Percentiles rank a stretch among this genome's conserved stretches.
Evolutionary conservation across 2,329 filamentous ascomycete genomes (phyloP).

Genomic region (Pyrenochaeta sp.): DNA sequence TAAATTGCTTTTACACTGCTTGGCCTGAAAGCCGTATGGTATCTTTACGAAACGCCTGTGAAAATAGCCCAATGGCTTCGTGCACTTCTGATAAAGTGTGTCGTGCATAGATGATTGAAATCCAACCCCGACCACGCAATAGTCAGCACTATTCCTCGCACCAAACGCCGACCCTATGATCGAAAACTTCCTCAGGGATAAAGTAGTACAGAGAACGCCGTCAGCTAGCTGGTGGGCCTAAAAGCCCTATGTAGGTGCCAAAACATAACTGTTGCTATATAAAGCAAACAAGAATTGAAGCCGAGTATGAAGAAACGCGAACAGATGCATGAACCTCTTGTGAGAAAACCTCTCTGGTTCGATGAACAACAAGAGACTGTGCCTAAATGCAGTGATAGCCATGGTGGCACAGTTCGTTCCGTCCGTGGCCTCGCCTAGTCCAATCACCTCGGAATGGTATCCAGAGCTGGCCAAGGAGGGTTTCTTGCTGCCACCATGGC

Average conservation of each 20-base stretch:
- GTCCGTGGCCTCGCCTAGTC: not conserved
- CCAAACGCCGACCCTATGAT: constrained; percentile 32
- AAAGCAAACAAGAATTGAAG: constrained; percentile 25
- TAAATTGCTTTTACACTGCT: constrained; percentile 29
- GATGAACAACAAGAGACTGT: not conserved
- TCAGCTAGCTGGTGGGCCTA: constrained; percentile 32
- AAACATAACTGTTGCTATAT: constrained; percentile 45
- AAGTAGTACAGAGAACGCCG: constrained; percentile 36
- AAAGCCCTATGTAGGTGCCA: constrained; percentile 39
- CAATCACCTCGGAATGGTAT: not conserved
- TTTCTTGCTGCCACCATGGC: not conserved
- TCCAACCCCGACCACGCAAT: constrained; percentile 17
- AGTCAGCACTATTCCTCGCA: constrained; percentile 17
- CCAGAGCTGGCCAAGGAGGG: not conserved
- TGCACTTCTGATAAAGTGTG: constrained; percentile 44
- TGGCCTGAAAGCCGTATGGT: constrained; percentile 34
- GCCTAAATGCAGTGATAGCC: not conserved
- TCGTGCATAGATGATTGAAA: constrained; percentile 31
- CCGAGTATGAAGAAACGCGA: constrained; percentile 2
- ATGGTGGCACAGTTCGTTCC: not conserved
- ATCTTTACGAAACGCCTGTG: constrained; percentile 31
- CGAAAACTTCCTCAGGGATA: constrained; percentile 26
- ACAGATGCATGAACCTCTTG: constrained; percentile 4
- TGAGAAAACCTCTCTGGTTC: not conserved
- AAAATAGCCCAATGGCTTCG: constrained; percentile 20